Evolutionary conservation across 768 basidiomycete genomes (phyloP), one percentile per base, ranked within the genome.

Genomic region (Amanita pallidorosea): DNA sequence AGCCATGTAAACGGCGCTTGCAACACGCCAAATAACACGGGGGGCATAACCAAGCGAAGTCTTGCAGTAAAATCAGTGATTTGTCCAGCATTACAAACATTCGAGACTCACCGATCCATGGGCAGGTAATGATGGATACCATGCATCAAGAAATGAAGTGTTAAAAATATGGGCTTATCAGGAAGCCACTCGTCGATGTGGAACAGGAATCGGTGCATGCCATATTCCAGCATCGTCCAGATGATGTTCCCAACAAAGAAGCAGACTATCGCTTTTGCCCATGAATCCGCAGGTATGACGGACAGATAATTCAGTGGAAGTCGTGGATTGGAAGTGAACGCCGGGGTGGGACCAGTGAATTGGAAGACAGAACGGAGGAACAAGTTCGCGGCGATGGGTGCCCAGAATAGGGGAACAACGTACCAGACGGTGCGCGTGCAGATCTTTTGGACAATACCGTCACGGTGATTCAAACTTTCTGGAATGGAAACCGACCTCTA

Each of bases 81-180:
- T 12, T 17, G 51, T 18, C 45, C 17, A 33, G 53, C 29, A 35
- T n/a, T 38, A 25, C 2, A 54, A 13, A 9, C 23, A 42, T 15
- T 44, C 15, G 36, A 12, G 5, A 66, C 78, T 55, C 60, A 89
- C 86, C 81, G 73, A 62, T 96, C 93, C 93, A 97, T 96, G 13
- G 93, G 96, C 56, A 99, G 72, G 61, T 94, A 99, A 66, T 99
- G 96, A 63, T 99, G 96, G 33, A 99, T 81, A 13, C 96, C 96
- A 61, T 98, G 96, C 63, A 90, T 72, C 60, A 89, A 63, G 69
- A 99, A 99, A 63, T 99, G 96, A 22, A 97, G 63, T 38, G 81
- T 80, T 60, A 98, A 73, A 67, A 85, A 88, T 47, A 70, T 67
- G 5, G 85, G 84, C 52, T 70, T 73, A 66, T 99, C 96, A 2